Evolutionary conservation across 2,329 filamentous ascomycete species (phyloP).

Genomic region (Neodidymelliopsis sp.): DNA sequence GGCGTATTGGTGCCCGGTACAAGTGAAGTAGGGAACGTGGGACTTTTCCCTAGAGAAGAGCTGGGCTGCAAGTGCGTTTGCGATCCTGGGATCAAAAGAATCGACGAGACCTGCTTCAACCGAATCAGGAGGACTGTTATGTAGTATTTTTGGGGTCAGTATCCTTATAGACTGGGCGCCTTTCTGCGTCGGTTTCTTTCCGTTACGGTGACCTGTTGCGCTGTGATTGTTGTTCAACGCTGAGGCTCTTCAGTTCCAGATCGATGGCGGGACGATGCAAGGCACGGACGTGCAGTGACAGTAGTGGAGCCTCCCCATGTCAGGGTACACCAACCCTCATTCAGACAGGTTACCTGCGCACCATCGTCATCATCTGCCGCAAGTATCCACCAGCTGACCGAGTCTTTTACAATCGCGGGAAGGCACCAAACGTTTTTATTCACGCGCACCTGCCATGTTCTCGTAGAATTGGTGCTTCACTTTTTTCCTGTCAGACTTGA

Average conservation of each 20-base stretch:
- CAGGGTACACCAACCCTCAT: slow-evolving; percentile 7
- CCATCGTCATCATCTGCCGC: slow-evolving; percentile 19
- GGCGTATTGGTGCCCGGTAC: slow-evolving; percentile 5
- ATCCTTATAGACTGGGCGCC: no score
- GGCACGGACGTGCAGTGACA: not conserved
- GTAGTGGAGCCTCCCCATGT: slow-evolving; percentile 2
- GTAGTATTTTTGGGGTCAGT: not conserved
- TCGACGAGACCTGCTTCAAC: slow-evolving; percentile 12
- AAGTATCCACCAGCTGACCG: slow-evolving; percentile 17
- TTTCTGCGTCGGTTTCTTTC: no score
- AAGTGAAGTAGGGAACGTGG: not conserved
- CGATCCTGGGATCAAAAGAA: slow-evolving; percentile 2
- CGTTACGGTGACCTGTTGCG: no score
- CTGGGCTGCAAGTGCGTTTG: slow-evolving; percentile 18
- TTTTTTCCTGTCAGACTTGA: not conserved
- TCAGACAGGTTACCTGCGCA: slow-evolving; percentile 8
- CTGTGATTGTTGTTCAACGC: not conserved
- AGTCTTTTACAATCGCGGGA: slow-evolving; percentile 11
- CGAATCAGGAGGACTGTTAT: slow-evolving; percentile 9
- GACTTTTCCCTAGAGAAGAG: slow-evolving; percentile 5
- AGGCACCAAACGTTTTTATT: slow-evolving; percentile 4
- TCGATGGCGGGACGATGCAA: slow-evolving; percentile 11
- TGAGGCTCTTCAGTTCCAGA: slow-evolving; percentile 10
- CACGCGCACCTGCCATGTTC: not conserved
- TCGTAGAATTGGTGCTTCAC: not conserved